Evolutionary conservation across 192 early-diverging fungal genomes (phyloP).

Genomic region (Gamsiella multidivaricata): DNA sequence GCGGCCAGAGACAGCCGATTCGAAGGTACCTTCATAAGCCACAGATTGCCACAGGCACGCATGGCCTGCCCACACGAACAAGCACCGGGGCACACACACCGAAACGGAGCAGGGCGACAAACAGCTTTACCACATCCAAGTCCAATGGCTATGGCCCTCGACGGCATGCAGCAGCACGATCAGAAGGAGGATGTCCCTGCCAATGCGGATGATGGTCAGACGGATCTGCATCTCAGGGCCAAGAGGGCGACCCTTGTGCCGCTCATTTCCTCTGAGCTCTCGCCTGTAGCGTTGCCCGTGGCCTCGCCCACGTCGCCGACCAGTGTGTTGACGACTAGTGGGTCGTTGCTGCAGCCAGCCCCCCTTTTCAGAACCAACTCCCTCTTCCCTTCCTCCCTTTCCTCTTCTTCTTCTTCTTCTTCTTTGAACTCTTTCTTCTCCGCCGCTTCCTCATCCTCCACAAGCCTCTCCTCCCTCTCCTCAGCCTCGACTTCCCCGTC

Average conservation of each 20-base stretch:
- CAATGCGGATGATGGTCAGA: not conserved
- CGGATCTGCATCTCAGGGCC: constrained; percentile 1
- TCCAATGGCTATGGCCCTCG: not conserved
- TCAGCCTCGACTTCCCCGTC: constrained; percentile 1
- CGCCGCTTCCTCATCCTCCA: constrained; percentile 5
- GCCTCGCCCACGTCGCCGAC: not conserved
- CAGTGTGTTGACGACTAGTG: not conserved
- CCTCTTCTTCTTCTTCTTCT: constrained; percentile 10
- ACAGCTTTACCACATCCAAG: too few relatives aligned
- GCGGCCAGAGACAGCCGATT: too few relatives aligned
- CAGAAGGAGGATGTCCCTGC: not conserved
- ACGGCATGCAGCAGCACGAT: not conserved
- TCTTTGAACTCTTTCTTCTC: not conserved
- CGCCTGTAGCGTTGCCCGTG: constrained; percentile 8
- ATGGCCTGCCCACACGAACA: too few relatives aligned
- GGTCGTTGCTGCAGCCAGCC: not conserved
- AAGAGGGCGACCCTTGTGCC: constrained; percentile 15
- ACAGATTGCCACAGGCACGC: too few relatives aligned
- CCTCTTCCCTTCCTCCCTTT: constrained; percentile 2
- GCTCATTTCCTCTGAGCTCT: constrained; percentile 8
- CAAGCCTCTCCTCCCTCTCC: constrained; percentile 9
- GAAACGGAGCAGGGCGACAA: too few relatives aligned
- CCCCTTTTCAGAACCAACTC: not conserved
- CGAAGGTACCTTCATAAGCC: too few relatives aligned
- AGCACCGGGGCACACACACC: too few relatives aligned